Evolutionary conservation across 148 eudicot genomes (phyloP).

Genomic region (Hydrangea macrophylla): DNA sequence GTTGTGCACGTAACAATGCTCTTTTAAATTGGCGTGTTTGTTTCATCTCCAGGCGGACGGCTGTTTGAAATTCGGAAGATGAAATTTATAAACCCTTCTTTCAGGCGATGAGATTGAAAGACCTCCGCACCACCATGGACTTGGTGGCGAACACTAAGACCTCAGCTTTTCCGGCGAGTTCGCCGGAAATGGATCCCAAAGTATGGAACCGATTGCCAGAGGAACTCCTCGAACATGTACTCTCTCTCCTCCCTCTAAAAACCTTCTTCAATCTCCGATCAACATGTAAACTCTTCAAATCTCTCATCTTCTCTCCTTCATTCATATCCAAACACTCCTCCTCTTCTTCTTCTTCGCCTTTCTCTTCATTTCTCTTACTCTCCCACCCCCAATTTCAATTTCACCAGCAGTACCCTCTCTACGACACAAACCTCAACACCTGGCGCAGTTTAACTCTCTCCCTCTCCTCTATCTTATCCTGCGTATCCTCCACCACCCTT

Average conservation of each 20-base stretch:
- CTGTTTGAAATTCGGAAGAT: no score
- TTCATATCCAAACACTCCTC: constrained; percentile 44
- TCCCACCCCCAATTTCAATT: constrained; percentile 61
- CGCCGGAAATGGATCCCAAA: constrained; percentile 46
- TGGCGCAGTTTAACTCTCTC: constrained; percentile 44
- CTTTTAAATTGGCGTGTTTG: no score
- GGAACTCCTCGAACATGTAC: constrained; percentile 52
- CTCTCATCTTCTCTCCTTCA: constrained; percentile 42
- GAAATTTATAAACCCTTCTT: no score
- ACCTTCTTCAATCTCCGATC: constrained; percentile 46
- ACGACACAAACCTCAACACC: constrained; percentile 30
- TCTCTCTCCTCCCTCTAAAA: constrained; percentile 58
- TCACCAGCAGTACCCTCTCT: constrained; percentile 34
- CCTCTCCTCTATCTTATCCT: constrained; percentile 15
- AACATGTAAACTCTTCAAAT: constrained; percentile 58
- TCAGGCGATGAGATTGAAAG: no score
- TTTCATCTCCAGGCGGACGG: no score
- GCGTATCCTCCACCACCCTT: constrained; percentile 28
- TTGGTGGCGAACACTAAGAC: neutral
- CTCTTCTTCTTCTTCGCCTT: constrained; percentile 25
- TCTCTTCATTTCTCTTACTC: constrained; percentile 49
- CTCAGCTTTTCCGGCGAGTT: constrained; percentile 11
- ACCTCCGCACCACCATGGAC: no score
- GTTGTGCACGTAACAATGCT: no score
- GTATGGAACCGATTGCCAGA: constrained; percentile 61